Evolutionary conservation across 768 basidiomycete species (phyloP).

Genomic region (Amanita inopinata): DNA sequence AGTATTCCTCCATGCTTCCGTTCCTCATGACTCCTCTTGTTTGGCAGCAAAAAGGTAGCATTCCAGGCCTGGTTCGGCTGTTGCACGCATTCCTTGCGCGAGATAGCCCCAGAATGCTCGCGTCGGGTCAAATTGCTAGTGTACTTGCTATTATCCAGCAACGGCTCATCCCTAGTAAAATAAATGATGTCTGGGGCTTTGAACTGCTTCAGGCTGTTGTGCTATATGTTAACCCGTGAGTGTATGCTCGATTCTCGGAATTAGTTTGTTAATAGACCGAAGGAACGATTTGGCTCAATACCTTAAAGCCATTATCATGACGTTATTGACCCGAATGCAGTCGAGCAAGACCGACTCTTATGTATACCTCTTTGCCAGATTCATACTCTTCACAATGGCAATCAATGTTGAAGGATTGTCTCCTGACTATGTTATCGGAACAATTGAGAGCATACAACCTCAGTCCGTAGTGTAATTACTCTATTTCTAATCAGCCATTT

Average conservation of each 20-base stretch:
- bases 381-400: conserved; percentile 69
- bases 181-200: conserved; percentile 87
- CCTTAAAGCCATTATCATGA: conserved; percentile 65
- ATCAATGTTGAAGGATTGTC: conserved; percentile 62
- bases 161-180: conserved; percentile 75
- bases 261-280: background rate
- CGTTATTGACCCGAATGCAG: conserved; percentile 79
- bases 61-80: conserved; percentile 87
- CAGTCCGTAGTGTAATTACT: conserved; percentile 40
- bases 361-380: conserved; percentile 71
- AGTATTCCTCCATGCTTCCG: conserved; percentile 72
- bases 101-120: conserved; percentile 59
- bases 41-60: conserved; percentile 92
- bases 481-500: background rate
- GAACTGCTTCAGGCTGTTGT: conserved; percentile 79
- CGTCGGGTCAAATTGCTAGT: conserved; percentile 59
- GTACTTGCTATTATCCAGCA: conserved; percentile 88
- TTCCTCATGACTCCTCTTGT: conserved; percentile 76
- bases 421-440: conserved; percentile 71
- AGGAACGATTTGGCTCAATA: conserved; percentile 63
- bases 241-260: conserved; percentile 12
- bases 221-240: conserved; percentile 66
- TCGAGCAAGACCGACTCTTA: conserved; percentile 85
- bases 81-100: conserved; percentile 75
- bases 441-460: conserved; percentile 77